Conservation (phyloP, 495 filamentous ascomycete genomes). For the Talaromyces trachyspermus region DNA sequence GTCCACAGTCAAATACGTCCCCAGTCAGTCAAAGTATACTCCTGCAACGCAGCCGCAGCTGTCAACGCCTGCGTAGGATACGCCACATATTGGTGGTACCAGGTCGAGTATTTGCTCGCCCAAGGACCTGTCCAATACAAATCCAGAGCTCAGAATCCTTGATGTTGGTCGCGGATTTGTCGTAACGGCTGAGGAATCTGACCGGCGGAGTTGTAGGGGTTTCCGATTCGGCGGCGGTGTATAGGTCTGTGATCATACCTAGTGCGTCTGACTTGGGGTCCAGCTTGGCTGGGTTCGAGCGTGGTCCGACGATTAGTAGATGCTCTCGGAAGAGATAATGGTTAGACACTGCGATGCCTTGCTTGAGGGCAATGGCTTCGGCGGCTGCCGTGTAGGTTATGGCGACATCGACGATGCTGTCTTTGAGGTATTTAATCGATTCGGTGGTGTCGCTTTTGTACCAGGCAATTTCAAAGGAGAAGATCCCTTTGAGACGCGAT, state of each 20-base stretch:
- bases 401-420: constrained; percentile 26
- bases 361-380: constrained; percentile 29
- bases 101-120: constrained; percentile 31
- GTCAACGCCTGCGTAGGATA: constrained; percentile 36
- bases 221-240: constrained; percentile 17
- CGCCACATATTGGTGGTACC: constrained; percentile 39
- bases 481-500: constrained; percentile 19
- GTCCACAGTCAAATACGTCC: constrained; percentile 28
- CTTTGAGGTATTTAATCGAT: constrained; percentile 30
- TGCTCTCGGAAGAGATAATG: constrained; percentile 35
- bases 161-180: constrained; percentile 43
- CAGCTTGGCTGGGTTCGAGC: constrained; percentile 24
- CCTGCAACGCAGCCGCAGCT: constrained; percentile 24
- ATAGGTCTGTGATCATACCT: constrained; percentile 24
- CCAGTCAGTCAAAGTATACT: constrained; percentile 38
- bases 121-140: constrained; percentile 38
- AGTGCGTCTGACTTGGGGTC: constrained; percentile 15
- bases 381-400: constrained; percentile 35
- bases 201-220: constrained; percentile 16
- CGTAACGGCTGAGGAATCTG: constrained; percentile 33
- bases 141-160: constrained; percentile 39
- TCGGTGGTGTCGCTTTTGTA: constrained; percentile 34
- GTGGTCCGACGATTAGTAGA: constrained; percentile 29
- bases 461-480: constrained; percentile 31
- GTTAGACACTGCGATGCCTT: constrained; percentile 20